These are phyloP conservation scores for Epithemia pelagica DNA, from an alignment of 108 stramenopile species.

Conservation along the genomic window DNA sequence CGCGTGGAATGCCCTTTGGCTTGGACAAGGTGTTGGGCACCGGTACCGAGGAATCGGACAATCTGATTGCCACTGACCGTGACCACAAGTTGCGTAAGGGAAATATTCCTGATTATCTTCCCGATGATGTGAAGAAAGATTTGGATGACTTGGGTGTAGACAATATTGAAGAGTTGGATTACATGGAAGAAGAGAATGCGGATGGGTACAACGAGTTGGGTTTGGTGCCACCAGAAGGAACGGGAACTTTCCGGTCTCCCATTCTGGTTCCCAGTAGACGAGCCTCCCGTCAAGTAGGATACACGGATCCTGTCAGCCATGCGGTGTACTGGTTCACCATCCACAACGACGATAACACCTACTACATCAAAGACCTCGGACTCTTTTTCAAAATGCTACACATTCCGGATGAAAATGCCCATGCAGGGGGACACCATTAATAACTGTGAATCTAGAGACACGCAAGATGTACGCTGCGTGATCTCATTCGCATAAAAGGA, in stretches of 20 bases:
- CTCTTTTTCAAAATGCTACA: constrained; percentile 90
- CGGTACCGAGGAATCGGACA: constrained; percentile 67
- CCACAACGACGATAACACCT: constrained; percentile 82
- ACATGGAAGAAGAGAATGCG: constrained; percentile 78
- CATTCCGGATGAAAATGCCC: constrained; percentile 70
- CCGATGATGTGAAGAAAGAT: constrained; percentile 70
- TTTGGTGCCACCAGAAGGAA: constrained; percentile 80
- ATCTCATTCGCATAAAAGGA: too few relatives aligned
- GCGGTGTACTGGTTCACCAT: constrained; percentile 93
- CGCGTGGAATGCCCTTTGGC: constrained; percentile 60
- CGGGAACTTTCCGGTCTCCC: constrained; percentile 75
- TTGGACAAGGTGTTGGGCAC: constrained; percentile 68
- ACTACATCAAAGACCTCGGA: constrained; percentile 88
- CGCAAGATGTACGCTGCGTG: too few relatives aligned
- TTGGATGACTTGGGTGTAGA: constrained; percentile 81
- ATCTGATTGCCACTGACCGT: constrained; percentile 74
- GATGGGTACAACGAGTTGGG: constrained; percentile 86
- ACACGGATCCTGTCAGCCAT: constrained; percentile 75
- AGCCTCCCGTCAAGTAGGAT: constrained; percentile 78
- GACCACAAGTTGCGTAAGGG: constrained; percentile 53
- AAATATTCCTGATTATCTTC: constrained; percentile 65
- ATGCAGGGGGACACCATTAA: constrained; percentile 16
- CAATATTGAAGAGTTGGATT: constrained; percentile 76
- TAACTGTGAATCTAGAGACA: too few relatives aligned
- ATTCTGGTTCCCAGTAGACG: constrained; percentile 80